Evolutionary conservation across 805 yeast genomes (phyloP), one percentile per base, ranked within the genome.

Genomic region (Metschnikowia aberdeeniae): DNA sequence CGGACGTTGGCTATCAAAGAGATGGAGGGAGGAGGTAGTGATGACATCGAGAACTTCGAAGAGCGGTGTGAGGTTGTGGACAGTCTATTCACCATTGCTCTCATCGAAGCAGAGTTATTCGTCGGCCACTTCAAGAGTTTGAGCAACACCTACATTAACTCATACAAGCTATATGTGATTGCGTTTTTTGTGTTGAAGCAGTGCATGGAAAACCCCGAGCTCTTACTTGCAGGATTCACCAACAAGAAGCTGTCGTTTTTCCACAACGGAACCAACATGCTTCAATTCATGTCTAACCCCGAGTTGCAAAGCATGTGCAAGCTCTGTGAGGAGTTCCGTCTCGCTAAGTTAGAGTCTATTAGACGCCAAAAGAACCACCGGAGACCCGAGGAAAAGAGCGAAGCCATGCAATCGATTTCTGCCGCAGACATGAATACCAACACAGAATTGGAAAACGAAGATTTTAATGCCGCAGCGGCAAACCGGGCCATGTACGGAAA

Each of bases 41-140:
- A 39, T 7, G 34, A 22, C 3, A 22, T 35, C n/a, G 45, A 49
- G 27, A 38, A 43, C 6, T 42, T 46, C 6, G 43, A 42, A 4
- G 42, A 41, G 22, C 52, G 73, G 17, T 49, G 63, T 11, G 65
- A 64, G 29, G 66, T 64, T 2, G 57, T 66, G 17, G 67, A 67
- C 46, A 52, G 48, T 13, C 54, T 71, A 34, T 67, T 69, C 45
- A 57, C 54, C 11, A 55, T 64, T 31, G 60, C 66, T 10, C 52
- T 71, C 26, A 45, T 60, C 0, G 75, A 71, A 43, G 68, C 75
- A 1, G 76, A 70, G 40, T 53, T 70, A 6, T 71, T 70, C 50
- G 73, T 70, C 28, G 75, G 76, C 1, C 66, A 67, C 49, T 71
- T 71, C 56, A 39, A 70, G 20, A 61, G 60, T 29, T 58, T 71